Evolutionary conservation across 2,329 filamentous ascomycete genomes (phyloP).

Genomic region (Cryphonectria radicalis): DNA sequence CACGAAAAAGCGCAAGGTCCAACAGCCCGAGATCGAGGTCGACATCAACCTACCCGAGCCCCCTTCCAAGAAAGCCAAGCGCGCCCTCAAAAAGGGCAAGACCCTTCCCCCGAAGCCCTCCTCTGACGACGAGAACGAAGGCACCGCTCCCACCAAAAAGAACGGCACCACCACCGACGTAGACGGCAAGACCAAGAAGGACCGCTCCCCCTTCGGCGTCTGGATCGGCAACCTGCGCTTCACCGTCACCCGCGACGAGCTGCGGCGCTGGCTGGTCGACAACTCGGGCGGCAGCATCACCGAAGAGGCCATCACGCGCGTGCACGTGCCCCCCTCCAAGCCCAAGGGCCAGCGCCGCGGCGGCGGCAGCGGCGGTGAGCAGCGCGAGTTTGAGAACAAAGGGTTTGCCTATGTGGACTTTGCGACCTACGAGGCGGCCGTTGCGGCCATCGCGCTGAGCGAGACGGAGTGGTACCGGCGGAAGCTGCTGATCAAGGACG

Average conservation of each 20-base stretch:
- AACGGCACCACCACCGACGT: slow-evolving; percentile 36
- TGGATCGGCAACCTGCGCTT: slow-evolving; percentile 98
- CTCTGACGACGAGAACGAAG: slow-evolving; percentile 44
- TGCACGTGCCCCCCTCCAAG: slow-evolving; percentile 75
- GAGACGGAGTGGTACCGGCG: slow-evolving; percentile 79
- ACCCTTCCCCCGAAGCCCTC: slow-evolving; percentile 51
- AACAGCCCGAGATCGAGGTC: slow-evolving; percentile 79
- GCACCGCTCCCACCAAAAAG: slow-evolving; percentile 40
- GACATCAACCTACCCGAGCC: slow-evolving; percentile 89
- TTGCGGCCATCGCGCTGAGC: slow-evolving; percentile 82
- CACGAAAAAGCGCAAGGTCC: slow-evolving; percentile 73
- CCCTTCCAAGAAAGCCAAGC: slow-evolving; percentile 90
- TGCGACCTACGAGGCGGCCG: slow-evolving; percentile 66
- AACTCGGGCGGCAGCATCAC: slow-evolving; percentile 69
- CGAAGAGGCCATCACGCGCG: slow-evolving; percentile 75
- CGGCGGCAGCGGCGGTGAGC: slow-evolving; percentile 32
- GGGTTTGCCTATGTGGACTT: slow-evolving; percentile 98
- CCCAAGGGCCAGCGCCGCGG: slow-evolving; percentile 30
- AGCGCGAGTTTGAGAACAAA: slow-evolving; percentile 67
- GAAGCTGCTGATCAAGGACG: slow-evolving; percentile 89
- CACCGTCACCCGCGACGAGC: slow-evolving; percentile 71
- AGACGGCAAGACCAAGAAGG: slow-evolving; percentile 49
- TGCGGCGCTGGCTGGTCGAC: slow-evolving; percentile 80
- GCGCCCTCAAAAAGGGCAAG: slow-evolving; percentile 86
- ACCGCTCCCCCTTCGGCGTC: slow-evolving; percentile 79